Base-by-base conservation (phyloP, 768 basidiomycete species). In the Trametes maxima region DNA sequence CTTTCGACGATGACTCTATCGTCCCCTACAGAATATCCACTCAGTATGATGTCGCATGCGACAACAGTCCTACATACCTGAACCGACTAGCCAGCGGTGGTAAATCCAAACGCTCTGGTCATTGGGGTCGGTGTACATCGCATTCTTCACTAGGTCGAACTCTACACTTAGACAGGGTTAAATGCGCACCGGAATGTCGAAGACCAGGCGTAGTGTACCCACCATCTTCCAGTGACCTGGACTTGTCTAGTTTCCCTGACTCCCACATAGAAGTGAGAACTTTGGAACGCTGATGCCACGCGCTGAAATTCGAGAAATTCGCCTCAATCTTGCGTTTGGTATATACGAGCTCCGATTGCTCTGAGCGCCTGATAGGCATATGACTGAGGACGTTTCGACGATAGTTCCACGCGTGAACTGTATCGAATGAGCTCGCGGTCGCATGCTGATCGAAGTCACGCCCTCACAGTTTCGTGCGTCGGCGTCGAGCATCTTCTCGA, bases 101-200 rank as follows among this genome's bases (percentile, higher is more conserved):
- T 98, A 99, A 59, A 99, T 85, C 97, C 97, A 99, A 0, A 92
- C 94, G 62, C 93, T 94, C 73, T 98, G 96, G 73, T 98, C 96
- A 46, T 87, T 85, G 3, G 97, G 97, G 69, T 98, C 95, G 0
- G 95, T 97, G 75, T 95, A 99, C 78, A 98, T 85, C 1, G 96
- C 97, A 69, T 96, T 94, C 67, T 87, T 83, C 14, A 98, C 88
- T 8, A 98, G 80, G 42, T 95, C 93, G 70, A 96, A 94, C 71
- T 99, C 97, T 99, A 70, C 8, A 5, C 14, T 14, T 46, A n/a
- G 21, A n/a, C 16, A 45, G 12, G 49, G 24, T 7, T 3, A 19
- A 17, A 51, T 14, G 4, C n/a, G n/a, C 3, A 11, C 28, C 25
- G 47, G 8, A 17, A 11, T 1, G 16, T 19, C 7, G 7, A 6